Conservation (phyloP, 2,329 filamentous ascomycete species). For the Gliomastix tumulicola region DNA sequence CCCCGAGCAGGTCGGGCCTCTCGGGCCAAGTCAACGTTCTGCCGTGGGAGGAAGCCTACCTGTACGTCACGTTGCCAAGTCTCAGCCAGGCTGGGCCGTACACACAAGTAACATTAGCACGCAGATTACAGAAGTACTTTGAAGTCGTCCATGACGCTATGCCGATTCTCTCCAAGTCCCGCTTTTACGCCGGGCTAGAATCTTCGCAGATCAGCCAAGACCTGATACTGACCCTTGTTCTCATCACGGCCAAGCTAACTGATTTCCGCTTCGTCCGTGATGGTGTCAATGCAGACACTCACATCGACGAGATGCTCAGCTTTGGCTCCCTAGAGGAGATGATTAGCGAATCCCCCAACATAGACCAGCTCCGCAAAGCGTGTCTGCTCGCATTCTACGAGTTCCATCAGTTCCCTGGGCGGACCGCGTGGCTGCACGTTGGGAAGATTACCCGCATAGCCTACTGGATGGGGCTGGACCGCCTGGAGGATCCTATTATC, state of each 20-base stretch:
- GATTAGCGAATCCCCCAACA: background rate
- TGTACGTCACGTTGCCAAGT: background rate
- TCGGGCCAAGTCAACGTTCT: too few relatives aligned
- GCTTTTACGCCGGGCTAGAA: background rate
- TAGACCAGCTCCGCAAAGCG: slow-evolving; percentile 1
- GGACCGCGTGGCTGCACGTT: slow-evolving; percentile 9
- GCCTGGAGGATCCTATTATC: slow-evolving; percentile 4
- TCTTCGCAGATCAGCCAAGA: background rate
- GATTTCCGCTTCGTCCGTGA: background rate
- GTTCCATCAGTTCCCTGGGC: slow-evolving; percentile 5
- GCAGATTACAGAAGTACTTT: background rate
- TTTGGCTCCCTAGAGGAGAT: background rate
- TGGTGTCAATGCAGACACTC: background rate
- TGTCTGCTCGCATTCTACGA: slow-evolving; percentile 4
- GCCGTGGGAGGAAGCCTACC: background rate
- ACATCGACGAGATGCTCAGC: slow-evolving; percentile 2
- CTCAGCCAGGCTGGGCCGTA: too few relatives aligned
- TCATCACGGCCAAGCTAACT: slow-evolving; percentile 1
- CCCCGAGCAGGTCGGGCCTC: background rate
- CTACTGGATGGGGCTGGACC: slow-evolving; percentile 7
- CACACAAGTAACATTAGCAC: too few relatives aligned
- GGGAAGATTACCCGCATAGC: slow-evolving; percentile 7
- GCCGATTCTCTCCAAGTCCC: background rate
- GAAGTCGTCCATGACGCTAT: slow-evolving; percentile 1
- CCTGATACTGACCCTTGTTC: background rate